Evolutionary conservation across 2,329 filamentous ascomycete species (phyloP), one percentile per base, ranked within the genome.

Genomic region (Xylaria sp.): DNA sequence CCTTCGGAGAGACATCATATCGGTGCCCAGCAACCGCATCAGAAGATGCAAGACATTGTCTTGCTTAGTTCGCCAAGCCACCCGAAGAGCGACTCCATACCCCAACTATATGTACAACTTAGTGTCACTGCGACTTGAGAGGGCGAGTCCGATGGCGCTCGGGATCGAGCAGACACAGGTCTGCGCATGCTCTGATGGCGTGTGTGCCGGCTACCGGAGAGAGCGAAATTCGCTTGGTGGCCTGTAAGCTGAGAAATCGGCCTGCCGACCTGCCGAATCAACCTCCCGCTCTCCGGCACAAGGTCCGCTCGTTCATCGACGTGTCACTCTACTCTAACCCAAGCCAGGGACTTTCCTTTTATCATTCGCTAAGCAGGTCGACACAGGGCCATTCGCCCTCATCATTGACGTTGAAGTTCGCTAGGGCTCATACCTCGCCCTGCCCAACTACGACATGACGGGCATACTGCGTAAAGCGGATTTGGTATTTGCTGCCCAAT

Each of bases 41-140:
- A 38, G 25, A 46, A 28, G 33, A 57, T 58, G 58, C 62, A 64
- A 61, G 57, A 38, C 57, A 64, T 61, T 54, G 21, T 60, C 57
- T 54, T 54, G 52, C 45, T 19, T 53, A 35, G 54, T 52, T 55
- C 31, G 59, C 62, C 54, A 61, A 61, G 54, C 54, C 33, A n/a
- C n/a, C n/a, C n/a, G n/a, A n/a, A n/a, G n/a, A n/a, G n/a, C n/a
- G n/a, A n/a, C n/a, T n/a, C n/a, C n/a, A n/a, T n/a, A n/a, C n/a
- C n/a, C n/a, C n/a, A n/a, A n/a, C n/a, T n/a, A n/a, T n/a, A n/a
- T n/a, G n/a, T n/a, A n/a, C 46, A 45, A 23, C 31, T 57, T 47
- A 23, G 55, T 60, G 46, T 49, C 45, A 57, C 45, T 21, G 40
- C 42, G 40, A 46, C 25, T 38, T 47, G n/a, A 45, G n/a, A 28